Evolutionary conservation across 2,329 filamentous ascomycete genomes (phyloP).

Genomic region (Alternaria novae-zelandiae): DNA sequence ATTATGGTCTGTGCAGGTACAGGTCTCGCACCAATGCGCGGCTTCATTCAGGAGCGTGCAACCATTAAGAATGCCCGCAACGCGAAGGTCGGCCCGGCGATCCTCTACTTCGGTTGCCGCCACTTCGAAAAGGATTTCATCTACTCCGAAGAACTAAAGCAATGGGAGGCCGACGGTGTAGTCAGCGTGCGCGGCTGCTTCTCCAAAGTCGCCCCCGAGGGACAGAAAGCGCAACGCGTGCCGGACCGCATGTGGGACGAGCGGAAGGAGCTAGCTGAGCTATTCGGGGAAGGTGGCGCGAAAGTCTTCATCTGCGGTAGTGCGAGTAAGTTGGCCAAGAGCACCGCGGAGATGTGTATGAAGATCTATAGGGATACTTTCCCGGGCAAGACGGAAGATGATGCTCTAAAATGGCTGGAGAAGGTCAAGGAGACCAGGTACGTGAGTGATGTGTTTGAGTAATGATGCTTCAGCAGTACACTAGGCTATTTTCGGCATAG

Average conservation of each 20-base stretch:
- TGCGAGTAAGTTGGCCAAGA: slow-evolving; percentile 50
- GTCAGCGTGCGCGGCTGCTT: slow-evolving; percentile 42
- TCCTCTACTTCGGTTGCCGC: slow-evolving; percentile 69
- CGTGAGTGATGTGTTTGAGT: slow-evolving; percentile 13
- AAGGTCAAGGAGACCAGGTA: slow-evolving; percentile 9
- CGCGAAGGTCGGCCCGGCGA: slow-evolving; percentile 60
- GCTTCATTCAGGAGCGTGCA: slow-evolving; percentile 43
- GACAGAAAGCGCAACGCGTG: slow-evolving; percentile 58
- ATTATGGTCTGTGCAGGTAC: slow-evolving; percentile 52
- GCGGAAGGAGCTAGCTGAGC: slow-evolving; percentile 47
- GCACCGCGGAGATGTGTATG: slow-evolving; percentile 41
- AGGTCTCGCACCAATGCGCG: slow-evolving; percentile 41
- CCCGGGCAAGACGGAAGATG: slow-evolving; percentile 5
- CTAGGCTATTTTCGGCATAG: neutral
- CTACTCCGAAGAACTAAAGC: slow-evolving; percentile 63
- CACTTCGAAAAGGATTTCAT: slow-evolving; percentile 61
- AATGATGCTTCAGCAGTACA: neutral
- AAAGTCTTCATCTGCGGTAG: slow-evolving; percentile 70
- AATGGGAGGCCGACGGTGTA: slow-evolving; percentile 10
- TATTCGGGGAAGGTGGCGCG: slow-evolving; percentile 55
- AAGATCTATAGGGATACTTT: slow-evolving; percentile 16
- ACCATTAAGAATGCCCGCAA: slow-evolving; percentile 22
- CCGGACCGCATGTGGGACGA: slow-evolving; percentile 58
- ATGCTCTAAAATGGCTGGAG: slow-evolving; percentile 4
- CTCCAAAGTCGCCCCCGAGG: slow-evolving; percentile 69